Percentiles rank a stretch among this genome's conserved stretches.
These are phyloP conservation scores for Umbelopsis vinacea DNA, from an alignment of 192 early-diverging fungal species.

Conservation along the genomic window DNA sequence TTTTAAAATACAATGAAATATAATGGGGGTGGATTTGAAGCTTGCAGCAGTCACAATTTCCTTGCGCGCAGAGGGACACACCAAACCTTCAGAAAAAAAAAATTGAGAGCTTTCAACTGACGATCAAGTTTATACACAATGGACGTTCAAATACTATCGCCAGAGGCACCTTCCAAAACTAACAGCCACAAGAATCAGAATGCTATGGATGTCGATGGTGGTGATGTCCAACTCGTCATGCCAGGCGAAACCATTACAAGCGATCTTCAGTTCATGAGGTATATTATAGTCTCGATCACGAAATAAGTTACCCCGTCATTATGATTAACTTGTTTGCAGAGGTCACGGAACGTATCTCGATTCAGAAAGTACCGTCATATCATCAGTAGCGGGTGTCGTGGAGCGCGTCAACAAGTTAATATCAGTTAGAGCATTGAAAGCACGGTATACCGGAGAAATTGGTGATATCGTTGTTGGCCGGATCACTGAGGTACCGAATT, in stretches of 20 bases:
- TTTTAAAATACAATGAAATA: too few relatives aligned
- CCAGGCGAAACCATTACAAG: slow-evolving; percentile 78
- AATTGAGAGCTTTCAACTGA: background rate
- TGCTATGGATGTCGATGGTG: slow-evolving; percentile 49
- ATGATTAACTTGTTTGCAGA: slow-evolving; percentile 40
- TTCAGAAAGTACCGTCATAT: slow-evolving; percentile 65
- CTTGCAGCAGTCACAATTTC: slow-evolving; percentile 3
- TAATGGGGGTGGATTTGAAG: background rate
- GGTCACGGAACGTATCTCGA: slow-evolving; percentile 91
- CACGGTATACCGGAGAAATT: slow-evolving; percentile 91
- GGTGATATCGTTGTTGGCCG: slow-evolving; percentile 97
- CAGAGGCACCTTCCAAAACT: slow-evolving; percentile 17
- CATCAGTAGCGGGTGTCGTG: slow-evolving; percentile 88
- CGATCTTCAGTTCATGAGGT: slow-evolving; percentile 81
- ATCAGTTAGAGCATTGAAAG: slow-evolving; percentile 84
- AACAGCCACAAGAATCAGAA: slow-evolving; percentile 1
- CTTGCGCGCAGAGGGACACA: background rate
- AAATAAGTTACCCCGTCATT: background rate
- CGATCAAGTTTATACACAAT: slow-evolving; percentile 6
- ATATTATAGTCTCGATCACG: background rate
- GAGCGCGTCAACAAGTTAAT: slow-evolving; percentile 97
- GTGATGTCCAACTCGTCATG: slow-evolving; percentile 60
- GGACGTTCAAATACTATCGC: slow-evolving; percentile 30
- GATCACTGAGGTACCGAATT: slow-evolving; percentile 74
- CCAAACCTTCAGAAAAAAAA: background rate